Conservation (phyloP, 139 green algal species). For the Chlorella sp. region DNA sequence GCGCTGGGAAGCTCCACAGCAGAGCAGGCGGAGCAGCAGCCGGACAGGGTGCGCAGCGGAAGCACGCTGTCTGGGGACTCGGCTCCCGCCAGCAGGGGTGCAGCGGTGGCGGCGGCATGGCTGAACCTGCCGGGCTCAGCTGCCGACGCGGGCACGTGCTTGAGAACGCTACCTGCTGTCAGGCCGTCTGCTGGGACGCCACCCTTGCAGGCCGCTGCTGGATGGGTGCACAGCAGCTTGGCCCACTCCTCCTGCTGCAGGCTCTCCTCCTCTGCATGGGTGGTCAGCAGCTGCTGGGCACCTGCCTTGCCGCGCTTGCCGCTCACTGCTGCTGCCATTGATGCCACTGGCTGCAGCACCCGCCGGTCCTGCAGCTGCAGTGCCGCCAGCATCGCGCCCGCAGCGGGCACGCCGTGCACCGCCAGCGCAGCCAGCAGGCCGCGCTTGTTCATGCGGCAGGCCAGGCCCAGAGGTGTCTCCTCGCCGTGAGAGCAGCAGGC, state of each 20-base stretch:
- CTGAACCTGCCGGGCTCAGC: too few relatives aligned
- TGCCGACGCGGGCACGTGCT: too few relatives aligned
- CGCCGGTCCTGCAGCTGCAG: slow-evolving; percentile 5
- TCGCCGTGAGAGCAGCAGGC: neutral
- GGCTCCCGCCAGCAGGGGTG: neutral
- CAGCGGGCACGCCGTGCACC: neutral
- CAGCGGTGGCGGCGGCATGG: neutral
- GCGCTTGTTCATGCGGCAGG: slow-evolving; percentile 5
- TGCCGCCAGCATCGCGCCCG: slow-evolving; percentile 4
- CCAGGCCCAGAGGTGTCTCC: slow-evolving; percentile 14
- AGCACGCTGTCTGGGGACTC: slow-evolving; percentile 30
- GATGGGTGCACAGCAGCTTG: neutral
- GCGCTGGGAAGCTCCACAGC: neutral
- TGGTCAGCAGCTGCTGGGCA: neutral
- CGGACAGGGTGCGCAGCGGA: neutral
- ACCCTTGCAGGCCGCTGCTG: neutral
- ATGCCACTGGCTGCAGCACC: neutral
- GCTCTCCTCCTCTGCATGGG: neutral
- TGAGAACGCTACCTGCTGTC: too few relatives aligned
- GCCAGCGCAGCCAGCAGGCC: slow-evolving; percentile 13
- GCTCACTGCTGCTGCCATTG: neutral
- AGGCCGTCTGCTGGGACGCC: too few relatives aligned
- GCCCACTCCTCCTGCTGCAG: slow-evolving; percentile 6
- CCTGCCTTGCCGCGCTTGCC: neutral
- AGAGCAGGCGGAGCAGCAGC: neutral